Conservation (phyloP, 1,284 basidiomycete species). For the Marasmius sp. region DNA sequence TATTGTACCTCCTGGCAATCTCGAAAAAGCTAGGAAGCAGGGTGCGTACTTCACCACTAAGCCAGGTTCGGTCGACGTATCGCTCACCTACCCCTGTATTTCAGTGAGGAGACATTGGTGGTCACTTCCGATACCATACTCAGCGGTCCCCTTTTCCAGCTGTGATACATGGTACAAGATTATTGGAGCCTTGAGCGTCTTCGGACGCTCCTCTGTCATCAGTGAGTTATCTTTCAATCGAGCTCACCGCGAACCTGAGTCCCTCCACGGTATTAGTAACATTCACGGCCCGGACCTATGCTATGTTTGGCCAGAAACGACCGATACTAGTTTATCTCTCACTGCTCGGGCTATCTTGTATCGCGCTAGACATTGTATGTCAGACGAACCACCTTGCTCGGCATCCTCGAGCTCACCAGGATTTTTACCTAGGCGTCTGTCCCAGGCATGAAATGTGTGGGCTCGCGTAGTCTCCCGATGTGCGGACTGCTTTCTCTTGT, state of each 20-base stretch:
- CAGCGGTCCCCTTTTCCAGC: conserved; percentile 12
- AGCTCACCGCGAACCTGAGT: background rate
- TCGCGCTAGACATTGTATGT: conserved; percentile 6
- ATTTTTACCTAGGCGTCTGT: too few species aligned
- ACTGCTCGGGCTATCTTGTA: conserved; percentile 22
- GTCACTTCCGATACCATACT: too few species aligned
- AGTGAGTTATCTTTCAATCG: conserved; percentile 17
- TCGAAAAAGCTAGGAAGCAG: conserved; percentile 13
- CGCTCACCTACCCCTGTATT: too few species aligned
- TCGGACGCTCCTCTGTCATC: conserved; percentile 33
- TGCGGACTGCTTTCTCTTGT: too few species aligned
- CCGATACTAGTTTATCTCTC: conserved; percentile 22
- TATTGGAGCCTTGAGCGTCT: conserved; percentile 30
- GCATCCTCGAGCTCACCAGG: too few species aligned
- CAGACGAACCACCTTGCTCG: too few species aligned
- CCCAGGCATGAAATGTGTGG: too few species aligned
- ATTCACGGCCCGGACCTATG: conserved; percentile 26
- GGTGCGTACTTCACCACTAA: background rate
- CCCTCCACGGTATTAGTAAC: conserved; percentile 16
- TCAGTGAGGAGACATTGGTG: too few species aligned
- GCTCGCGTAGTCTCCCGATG: too few species aligned
- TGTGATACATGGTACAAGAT: conserved; percentile 34
- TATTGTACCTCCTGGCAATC: conserved; percentile 34
- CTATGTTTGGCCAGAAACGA: conserved; percentile 23
- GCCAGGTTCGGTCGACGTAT: background rate